Evolutionary conservation across 2,329 filamentous ascomycete species (phyloP), one percentile per base, ranked within the genome.

Genomic region (Cercospora sojina): DNA sequence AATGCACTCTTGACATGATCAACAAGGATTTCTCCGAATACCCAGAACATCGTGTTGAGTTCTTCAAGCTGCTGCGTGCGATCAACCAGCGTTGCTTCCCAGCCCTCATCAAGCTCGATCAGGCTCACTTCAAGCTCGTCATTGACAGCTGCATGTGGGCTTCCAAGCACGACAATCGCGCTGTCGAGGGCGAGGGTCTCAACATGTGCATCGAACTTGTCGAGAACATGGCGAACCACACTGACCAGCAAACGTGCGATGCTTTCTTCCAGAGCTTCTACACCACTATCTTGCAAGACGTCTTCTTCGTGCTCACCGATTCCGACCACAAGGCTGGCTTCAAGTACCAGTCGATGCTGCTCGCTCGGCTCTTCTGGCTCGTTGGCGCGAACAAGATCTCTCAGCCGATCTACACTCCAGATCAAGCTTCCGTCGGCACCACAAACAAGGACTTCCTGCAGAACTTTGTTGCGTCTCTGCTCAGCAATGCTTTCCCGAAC

Each of bases 21-120:
- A 99, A 98, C 87, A 99, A 99, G 83, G 95, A 99, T 80, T 99
- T 99, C 80, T 97, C 96, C 56, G 95, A 99, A 78, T 99, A 96
- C 79, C 95, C 95, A 0, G 95, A 99, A 79, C 95, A 99, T 78
- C 91, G 96, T 65, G 95, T 99, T n/a, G 94, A 98, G 79, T 99
- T 99, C 81, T 99, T 99, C 86, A 97, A 97, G 80, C 87, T 99
- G 25, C 86, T 99, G 41, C 88, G 96, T 72, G 92, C 94, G 13
- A 98, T 99, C 82, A 99, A 99, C 80, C 83, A 98, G 57, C 92
- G 96, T 79, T 99, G 95, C 81, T 99, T 99, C 88, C 92, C 92
- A 57, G 90, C 95, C 0, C 86, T 99, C 23, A 85, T 99, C 71
- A 96, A 96, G 80, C 88, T 99, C 35, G 94, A 99, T 77, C 94